Evolutionary conservation across 371 early-diverging fungal genomes (phyloP), one percentile per base, ranked within the genome.

Genomic region (Dentiscutata heterogama): DNA sequence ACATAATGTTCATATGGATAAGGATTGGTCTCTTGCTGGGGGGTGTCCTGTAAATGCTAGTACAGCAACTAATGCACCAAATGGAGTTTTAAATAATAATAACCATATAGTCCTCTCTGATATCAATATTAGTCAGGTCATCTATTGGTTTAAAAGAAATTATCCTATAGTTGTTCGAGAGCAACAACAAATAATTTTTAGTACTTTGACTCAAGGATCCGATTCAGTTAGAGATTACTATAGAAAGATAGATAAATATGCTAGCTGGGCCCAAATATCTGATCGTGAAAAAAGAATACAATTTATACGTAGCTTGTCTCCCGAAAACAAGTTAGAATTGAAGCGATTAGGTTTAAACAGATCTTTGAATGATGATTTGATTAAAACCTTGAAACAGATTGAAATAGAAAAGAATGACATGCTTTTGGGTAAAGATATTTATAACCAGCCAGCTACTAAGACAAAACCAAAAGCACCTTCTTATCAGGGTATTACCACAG

Each of bases 141-240:
- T 75, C 18, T 75, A 75, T 22, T 75, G 75, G 75, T 60, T 75
- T 60, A 75, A 75, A 31, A 56, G 35, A n/a, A 75, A 75, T 50
- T 75, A 75, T 75, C 60, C 60, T 60, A 60, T n/a, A 60, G 60
- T 60, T 60, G 60, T 60, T 20, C 20, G 58, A 56, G 67, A 67
- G 39, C 16, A 67, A 67, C 67, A 67, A 25, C 13, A 39, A 67
- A 11, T 67, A 29, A 67, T 67, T 16, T 67, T 67, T 67, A 29
- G 67, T 31, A 31, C 67, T 31, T 27, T 39, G 39, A 39, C 39
- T 67, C 67, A 67, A 67, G 67, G 67, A 6, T 31, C 7, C 16
- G 27, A n/a, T n/a, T n/a, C n/a, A n/a, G n/a, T n/a, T n/a, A n/a
- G n/a, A n/a, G n/a, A n/a, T n/a, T n/a, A n/a, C n/a, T n/a, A n/a